These are phyloP conservation scores for Fusarium gaditjirri DNA, from an alignment of 2,329 filamentous ascomycete genomes.

Conservation along the genomic window DNA sequence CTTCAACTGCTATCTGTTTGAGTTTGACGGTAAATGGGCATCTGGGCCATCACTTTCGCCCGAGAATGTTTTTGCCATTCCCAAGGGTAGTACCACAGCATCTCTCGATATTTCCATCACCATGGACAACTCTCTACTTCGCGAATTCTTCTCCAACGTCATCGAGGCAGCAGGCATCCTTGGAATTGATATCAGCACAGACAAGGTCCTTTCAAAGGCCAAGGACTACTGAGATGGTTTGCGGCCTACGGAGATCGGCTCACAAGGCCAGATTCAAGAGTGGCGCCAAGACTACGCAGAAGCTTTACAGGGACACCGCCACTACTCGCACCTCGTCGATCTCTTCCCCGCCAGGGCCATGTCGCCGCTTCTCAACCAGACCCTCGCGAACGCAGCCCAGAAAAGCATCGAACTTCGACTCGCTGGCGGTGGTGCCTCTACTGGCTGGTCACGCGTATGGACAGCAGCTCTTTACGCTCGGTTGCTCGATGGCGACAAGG, in stretches of 20 bases:
- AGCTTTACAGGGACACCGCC: neutral
- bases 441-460: neutral
- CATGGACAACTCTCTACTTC: neutral
- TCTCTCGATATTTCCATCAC: neutral
- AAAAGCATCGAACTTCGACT: neutral
- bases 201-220: neutral
- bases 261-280: neutral
- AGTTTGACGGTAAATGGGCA: neutral
- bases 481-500: neutral
- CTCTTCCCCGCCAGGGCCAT: neutral
- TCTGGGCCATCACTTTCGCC: rapidly evolving
- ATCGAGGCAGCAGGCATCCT: neutral
- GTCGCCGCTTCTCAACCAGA: neutral
- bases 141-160: neutral
- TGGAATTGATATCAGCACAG: rapidly evolving
- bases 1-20: neutral
- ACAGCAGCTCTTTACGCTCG: neutral
- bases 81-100: neutral
- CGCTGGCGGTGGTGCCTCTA: neutral
- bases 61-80: neutral
- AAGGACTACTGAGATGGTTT: neutral
- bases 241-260: neutral
- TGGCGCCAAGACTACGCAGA: neutral
- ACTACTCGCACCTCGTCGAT: neutral
- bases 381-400: neutral